Base-by-base conservation (phyloP, 805 yeast genomes). In the Candida multigemmis region DNA sequence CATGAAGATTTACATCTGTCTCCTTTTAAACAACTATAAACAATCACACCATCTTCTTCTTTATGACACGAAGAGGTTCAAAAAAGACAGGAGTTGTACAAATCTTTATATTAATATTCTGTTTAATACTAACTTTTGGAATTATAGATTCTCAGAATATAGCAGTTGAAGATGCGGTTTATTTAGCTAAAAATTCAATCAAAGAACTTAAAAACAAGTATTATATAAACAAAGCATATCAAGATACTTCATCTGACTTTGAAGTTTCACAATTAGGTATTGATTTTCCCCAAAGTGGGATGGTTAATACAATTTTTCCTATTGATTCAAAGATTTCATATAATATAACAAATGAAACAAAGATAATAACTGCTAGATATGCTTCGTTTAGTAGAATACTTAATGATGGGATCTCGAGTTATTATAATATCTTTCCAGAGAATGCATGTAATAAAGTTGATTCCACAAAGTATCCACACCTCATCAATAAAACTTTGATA, bases 331-430 rank as follows among this genome's bases (percentile, higher is more conserved):
- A 42, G 7, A 38, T 61, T n/a, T 35, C 43, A 15, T 51, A 45
- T 35, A 57, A 59, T 35, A 35, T 40, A 2, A 37, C 59, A 5
- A 26, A 16, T 9, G 26, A 27, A 7, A 25, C 39, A 6, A 40
- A 35, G 12, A 44, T 41, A 14, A 26, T 57, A 13, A 29, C 44
- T 5, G 65, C 50, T 3, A 38, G 68, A 14, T 61, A 60, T 33
- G 68, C 67, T 6, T 53, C 65, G 3, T 61, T 60, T 40, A 56
- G 64, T 32, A 56, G 61, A 5, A 33, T 60, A 3, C 35, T 61
- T 16, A 47, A 33, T 24, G 38, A 31, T 14, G 36, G 38, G 12
- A 14, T 61, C 14, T n/a, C 19, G 11, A 43, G 56, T 19, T 21
- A 44, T 6, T 60, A 46, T 32, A 40, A 24, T 11, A 35, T 56